A percentile compares a stretch with the other conserved stretches of the same genome.
These are phyloP conservation scores for Gliomastix tumulicola DNA, from an alignment of 2,329 filamentous ascomycete species.

Conservation along the genomic window DNA sequence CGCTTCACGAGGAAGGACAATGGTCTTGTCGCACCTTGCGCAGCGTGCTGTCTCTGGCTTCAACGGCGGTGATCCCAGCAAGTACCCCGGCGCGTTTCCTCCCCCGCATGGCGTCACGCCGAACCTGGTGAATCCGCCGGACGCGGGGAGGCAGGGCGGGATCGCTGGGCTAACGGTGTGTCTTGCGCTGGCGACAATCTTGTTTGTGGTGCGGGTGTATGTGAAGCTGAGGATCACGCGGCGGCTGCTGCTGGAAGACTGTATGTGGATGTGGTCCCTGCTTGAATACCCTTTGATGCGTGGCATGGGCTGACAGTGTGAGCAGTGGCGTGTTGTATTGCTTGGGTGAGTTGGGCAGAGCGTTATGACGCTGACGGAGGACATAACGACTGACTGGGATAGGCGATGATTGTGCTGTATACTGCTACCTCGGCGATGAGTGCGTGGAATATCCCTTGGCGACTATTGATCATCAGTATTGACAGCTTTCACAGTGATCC, in stretches of 20 bases:
- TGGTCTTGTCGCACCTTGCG: not conserved
- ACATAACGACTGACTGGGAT: not conserved
- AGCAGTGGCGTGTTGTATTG: not conserved
- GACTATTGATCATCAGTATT: not conserved
- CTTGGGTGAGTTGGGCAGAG: not conserved
- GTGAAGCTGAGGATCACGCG: not conserved
- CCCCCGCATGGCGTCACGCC: not conserved
- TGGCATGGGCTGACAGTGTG: not conserved
- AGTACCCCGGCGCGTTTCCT: not conserved
- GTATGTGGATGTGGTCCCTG: not conserved
- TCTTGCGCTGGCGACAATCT: not conserved
- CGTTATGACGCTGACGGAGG: not conserved
- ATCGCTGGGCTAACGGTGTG: not conserved
- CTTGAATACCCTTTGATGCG: not conserved
- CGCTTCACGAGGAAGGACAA: too few species aligned
- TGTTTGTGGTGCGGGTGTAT: conserved; percentile 1
- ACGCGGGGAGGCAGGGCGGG: not conserved
- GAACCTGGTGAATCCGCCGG: not conserved
- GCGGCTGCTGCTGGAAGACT: not conserved
- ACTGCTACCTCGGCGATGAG: not conserved
- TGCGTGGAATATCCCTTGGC: not conserved
- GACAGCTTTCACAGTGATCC: conserved; percentile 8
- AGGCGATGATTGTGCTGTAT: not conserved
- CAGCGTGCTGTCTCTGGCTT: not conserved
- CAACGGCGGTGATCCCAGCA: not conserved